Evolutionary conservation across 495 filamentous ascomycete species (phyloP).

Genomic region (Neurospora hispaniola): DNA sequence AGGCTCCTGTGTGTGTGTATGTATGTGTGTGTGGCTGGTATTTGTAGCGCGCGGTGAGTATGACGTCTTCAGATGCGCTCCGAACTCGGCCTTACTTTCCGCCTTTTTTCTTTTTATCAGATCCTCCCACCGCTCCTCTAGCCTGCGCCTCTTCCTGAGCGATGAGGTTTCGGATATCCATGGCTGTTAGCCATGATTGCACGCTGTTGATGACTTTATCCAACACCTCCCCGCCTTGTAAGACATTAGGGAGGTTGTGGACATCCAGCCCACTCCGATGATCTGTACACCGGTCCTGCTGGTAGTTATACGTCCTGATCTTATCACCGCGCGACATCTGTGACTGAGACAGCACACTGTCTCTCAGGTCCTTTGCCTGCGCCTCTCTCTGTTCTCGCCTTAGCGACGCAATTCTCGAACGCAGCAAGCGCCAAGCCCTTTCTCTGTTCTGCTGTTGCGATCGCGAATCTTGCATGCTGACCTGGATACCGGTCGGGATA

Average conservation of each 20-base stretch:
- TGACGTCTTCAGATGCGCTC: not conserved
- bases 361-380: slow-evolving; percentile 57
- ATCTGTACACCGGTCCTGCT: slow-evolving; percentile 88
- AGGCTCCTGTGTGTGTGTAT: not conserved
- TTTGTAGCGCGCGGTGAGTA: not conserved
- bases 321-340: slow-evolving; percentile 87
- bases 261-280: slow-evolving; percentile 77
- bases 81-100: slow-evolving; percentile 17
- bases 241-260: slow-evolving; percentile 71
- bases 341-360: slow-evolving; percentile 65
- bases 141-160: slow-evolving; percentile 36
- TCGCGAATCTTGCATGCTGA: slow-evolving; percentile 83
- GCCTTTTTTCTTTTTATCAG: slow-evolving; percentile 17
- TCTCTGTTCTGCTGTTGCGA: slow-evolving; percentile 85
- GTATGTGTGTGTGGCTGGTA: not conserved
- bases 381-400: slow-evolving; percentile 79
- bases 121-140: slow-evolving; percentile 2
- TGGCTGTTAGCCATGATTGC: slow-evolving; percentile 63
- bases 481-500: slow-evolving; percentile 72
- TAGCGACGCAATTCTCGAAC: slow-evolving; percentile 71
- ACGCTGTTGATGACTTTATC: slow-evolving; percentile 76
- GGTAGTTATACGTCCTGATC: slow-evolving; percentile 90
- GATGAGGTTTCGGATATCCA: slow-evolving; percentile 61
- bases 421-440: slow-evolving; percentile 75
- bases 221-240: slow-evolving; percentile 59